Conservation (phyloP, 1,139 yeast species). For the Yamadazyma jaroonii region DNA sequence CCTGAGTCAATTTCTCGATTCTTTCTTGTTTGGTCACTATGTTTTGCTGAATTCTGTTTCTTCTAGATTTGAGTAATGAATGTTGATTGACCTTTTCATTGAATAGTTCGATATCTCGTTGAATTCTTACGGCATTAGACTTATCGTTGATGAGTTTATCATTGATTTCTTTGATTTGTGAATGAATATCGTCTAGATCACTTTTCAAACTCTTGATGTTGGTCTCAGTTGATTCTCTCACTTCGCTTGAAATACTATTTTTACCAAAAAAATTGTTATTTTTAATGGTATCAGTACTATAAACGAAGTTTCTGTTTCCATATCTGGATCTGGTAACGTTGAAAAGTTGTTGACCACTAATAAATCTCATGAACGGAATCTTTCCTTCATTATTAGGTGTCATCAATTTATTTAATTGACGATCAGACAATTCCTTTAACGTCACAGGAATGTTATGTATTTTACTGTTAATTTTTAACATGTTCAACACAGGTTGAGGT, state of each 20-base stretch:
- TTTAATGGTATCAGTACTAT: conserved; percentile 34
- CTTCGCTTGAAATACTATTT: conserved; percentile 35
- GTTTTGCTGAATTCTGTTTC: conserved; percentile 2
- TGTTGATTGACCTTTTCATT: conserved; percentile 18
- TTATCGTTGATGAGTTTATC: not conserved
- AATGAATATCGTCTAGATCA: not conserved
- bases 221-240: conserved; percentile 14
- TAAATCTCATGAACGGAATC: conserved; percentile 51
- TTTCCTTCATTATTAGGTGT: conserved; percentile 34
- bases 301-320: conserved; percentile 52
- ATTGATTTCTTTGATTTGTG: not conserved
- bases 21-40: conserved; percentile 10
- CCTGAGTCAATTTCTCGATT: conserved; percentile 6
- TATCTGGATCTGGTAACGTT: conserved; percentile 53
- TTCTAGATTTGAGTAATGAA: conserved; percentile 8
- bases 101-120: conserved; percentile 10
- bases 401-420: conserved; percentile 38
- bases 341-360: conserved; percentile 57
- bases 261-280: conserved; percentile 35
- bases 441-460: conserved; percentile 68
- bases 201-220: conserved; percentile 17
- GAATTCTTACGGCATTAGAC: not conserved
- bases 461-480: conserved; percentile 62
- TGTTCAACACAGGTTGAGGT: conserved; percentile 68
- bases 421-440: conserved; percentile 34